Base-by-base conservation (phyloP, 306 rosid species). In the Castanea crenata region DNA sequence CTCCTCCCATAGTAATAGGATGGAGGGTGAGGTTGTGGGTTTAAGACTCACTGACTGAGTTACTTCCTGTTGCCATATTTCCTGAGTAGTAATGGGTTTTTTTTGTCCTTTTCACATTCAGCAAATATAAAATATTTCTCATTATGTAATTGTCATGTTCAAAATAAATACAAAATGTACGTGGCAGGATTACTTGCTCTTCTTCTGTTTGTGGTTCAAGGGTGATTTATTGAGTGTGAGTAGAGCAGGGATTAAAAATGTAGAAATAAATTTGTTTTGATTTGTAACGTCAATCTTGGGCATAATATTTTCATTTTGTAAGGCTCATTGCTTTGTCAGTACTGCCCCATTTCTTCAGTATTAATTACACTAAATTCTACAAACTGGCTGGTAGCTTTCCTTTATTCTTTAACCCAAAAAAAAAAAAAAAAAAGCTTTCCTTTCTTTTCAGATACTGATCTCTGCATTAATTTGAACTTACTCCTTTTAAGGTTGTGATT, bases 371-470 rank as follows among this genome's bases (percentile, higher is more conserved):
- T 65, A 14, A 6, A 27, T 62, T 27, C 38, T 62, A 62, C 38
- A 29, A 21, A 21, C 12, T 31, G 41, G 41, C 23, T 79, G 34
- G 55, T 41, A 44, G 58, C 35, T 57, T 74, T 46, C 34, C 70
- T 61, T 76, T 58, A 51, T 69, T 83, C 51, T 35, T 35, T 35
- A 29, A 29, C 31, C 2, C 1, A 29, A 23, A 23, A 2, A 29
- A 29, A 29, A 29, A 29, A 29, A 29, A 29, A 35, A 6, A 35
- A 35, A 35, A 44, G 58, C 38, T 57, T 75, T 46, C 34, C 70
- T 67, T 78, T 49, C 52, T 69, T 83, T 57, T 77, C 46, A 41
- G 68, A 77, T 32, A 41, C n/a, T 72, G 79, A 23, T 64, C 27
- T 21, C 21, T 4, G 76, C 58, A 74, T 74, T 64, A 46, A 52